A percentile compares a stretch with the other conserved stretches of the same genome.
Evolutionary conservation across 768 basidiomycete genomes (phyloP).

Genomic region (Tylopilus plumbeoviolaceoides): DNA sequence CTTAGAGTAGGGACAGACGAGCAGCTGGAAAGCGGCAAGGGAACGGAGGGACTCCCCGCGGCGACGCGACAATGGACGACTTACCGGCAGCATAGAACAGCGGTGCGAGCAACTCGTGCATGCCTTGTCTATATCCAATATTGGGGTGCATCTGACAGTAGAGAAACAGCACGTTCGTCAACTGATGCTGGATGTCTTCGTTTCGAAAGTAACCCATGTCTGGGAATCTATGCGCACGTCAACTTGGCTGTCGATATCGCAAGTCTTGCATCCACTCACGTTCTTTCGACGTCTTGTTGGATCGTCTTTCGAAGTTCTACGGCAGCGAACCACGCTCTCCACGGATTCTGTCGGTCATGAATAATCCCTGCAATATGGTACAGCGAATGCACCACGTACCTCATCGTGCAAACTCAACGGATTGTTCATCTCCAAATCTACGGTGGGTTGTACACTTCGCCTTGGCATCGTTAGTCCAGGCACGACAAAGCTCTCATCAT

Average conservation of each 20-base stretch:
- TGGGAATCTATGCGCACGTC: slow-evolving; percentile 70
- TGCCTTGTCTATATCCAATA: slow-evolving; percentile 95
- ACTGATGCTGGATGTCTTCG: slow-evolving; percentile 64
- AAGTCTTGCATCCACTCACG: slow-evolving; percentile 49
- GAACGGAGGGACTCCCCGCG: slow-evolving; percentile 4
- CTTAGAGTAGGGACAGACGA: slow-evolving; percentile 18
- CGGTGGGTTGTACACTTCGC: slow-evolving; percentile 25
- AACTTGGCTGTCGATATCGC: slow-evolving; percentile 2
- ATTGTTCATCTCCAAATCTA: slow-evolving; percentile 68
- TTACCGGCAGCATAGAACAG: slow-evolving; percentile 61
- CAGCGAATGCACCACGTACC: slow-evolving; percentile 33
- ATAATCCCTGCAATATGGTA: background rate
- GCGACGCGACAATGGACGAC: slow-evolving; percentile 5
- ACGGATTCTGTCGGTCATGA: slow-evolving; percentile 66
- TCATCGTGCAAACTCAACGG: slow-evolving; percentile 78
- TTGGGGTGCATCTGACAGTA: slow-evolving; percentile 74
- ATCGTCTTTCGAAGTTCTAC: slow-evolving; percentile 89
- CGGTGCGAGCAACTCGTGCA: slow-evolving; percentile 95
- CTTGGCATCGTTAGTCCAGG: slow-evolving; percentile 45
- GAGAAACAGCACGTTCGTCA: slow-evolving; percentile 87
- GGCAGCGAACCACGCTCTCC: slow-evolving; percentile 90
- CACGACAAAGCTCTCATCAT: slow-evolving; percentile 60
- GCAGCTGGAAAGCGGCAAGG: background rate
- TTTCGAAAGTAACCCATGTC: slow-evolving; percentile 89
- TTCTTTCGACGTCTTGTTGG: slow-evolving; percentile 91